Percentiles rank a stretch among this genome's conserved stretches.
Conservation (phyloP, 768 basidiomycete species). For the Boletus rex-veris region DNA sequence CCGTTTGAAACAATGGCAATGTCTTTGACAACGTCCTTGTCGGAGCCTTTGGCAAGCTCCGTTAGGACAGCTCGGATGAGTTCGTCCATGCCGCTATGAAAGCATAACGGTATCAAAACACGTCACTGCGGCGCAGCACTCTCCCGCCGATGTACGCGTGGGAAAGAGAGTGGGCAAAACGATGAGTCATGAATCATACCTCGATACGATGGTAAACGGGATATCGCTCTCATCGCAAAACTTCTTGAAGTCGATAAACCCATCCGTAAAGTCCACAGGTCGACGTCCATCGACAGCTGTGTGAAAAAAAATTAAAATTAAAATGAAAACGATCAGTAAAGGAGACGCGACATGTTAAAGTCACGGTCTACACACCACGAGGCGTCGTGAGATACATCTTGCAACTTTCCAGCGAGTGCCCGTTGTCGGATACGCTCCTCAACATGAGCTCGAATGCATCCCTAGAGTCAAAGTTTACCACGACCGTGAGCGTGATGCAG, state of each 20-base stretch:
- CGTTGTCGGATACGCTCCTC: slow-evolving; percentile 67
- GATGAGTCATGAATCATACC: slow-evolving; percentile 40
- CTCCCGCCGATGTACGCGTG: slow-evolving; percentile 8
- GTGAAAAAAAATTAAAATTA: not conserved
- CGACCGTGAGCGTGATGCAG: slow-evolving; percentile 14
- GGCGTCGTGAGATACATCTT: slow-evolving; percentile 70
- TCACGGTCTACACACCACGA: slow-evolving; percentile 34
- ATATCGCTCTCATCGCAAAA: slow-evolving; percentile 81
- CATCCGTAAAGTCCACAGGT: slow-evolving; percentile 29
- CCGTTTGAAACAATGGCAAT: slow-evolving; percentile 97
- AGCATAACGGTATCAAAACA: slow-evolving; percentile 4
- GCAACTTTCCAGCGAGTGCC: slow-evolving; percentile 83
- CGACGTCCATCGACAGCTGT: slow-evolving; percentile 12
- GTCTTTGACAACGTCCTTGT: slow-evolving; percentile 58
- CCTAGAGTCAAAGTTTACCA: slow-evolving; percentile 37
- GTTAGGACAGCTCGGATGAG: slow-evolving; percentile 89
- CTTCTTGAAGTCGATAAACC: slow-evolving; percentile 83
- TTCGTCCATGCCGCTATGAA: slow-evolving; percentile 82
- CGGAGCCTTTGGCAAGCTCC: slow-evolving; percentile 52
- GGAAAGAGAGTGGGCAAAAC: not conserved
- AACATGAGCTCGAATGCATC: slow-evolving; percentile 90
- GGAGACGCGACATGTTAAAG: not conserved
- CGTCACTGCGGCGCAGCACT: not conserved
- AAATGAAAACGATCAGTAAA: too few species aligned
- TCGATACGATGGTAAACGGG: slow-evolving; percentile 91